Evolutionary conservation across 2,329 filamentous ascomycete genomes (phyloP).

Genomic region (Aspergillus phoenicis): DNA sequence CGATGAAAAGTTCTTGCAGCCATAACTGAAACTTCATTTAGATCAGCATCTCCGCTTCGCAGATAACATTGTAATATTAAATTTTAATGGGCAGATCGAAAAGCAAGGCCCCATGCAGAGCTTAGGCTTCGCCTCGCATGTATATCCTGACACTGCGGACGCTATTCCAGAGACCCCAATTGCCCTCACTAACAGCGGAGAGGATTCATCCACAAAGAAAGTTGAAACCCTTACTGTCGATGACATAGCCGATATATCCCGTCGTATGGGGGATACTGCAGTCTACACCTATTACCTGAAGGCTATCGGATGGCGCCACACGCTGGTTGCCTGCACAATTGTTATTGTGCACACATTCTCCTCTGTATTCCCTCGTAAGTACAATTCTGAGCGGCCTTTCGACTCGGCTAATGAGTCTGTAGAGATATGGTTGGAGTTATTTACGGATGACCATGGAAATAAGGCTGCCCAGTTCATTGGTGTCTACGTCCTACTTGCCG

Average conservation of each 20-base stretch:
- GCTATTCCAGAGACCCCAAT: background rate
- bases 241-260: conserved; percentile 2
- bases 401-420: background rate
- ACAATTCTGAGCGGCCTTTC: no score
- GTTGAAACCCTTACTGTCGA: conserved; percentile 2
- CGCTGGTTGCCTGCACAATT: background rate
- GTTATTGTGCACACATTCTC: conserved; percentile 2
- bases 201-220: background rate
- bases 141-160: background rate
- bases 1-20: no score
- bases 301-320: conserved; percentile 1
- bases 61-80: background rate
- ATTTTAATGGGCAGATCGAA: background rate
- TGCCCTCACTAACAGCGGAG: background rate
- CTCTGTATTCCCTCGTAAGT: conserved; percentile 1
- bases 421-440: conserved; percentile 5
- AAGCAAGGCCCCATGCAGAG: background rate
- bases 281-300: conserved; percentile 5
- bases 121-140: background rate
- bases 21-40: background rate
- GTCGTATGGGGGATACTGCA: conserved; percentile 1
- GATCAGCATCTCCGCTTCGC: background rate
- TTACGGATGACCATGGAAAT: background rate
- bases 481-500: background rate
- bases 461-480: background rate